Percentiles rank a stretch among this genome's conserved stretches.
phyloP scores from a whole-genome alignment of 1,139 yeast species.

The Geotrichum aggregatum region DNA sequence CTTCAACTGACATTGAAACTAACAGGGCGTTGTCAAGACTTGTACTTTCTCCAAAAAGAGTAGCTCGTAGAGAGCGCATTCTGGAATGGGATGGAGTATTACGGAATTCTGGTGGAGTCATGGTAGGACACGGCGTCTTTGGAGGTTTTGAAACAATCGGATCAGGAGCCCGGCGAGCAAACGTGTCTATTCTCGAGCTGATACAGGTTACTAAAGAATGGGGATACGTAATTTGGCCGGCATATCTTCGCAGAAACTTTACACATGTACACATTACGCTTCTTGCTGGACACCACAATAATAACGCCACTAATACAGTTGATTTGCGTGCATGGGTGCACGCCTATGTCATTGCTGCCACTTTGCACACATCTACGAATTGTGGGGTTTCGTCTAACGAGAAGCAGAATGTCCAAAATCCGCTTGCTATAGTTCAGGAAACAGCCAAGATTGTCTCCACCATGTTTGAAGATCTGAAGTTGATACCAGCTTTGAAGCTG shows the following conservation, averaged over 20 bases:
- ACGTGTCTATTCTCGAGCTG: constrained; percentile 22
- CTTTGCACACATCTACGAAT: background rate
- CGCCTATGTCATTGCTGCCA: constrained; percentile 32
- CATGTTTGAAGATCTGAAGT: constrained; percentile 29
- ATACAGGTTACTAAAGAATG: constrained; percentile 12
- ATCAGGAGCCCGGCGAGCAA: background rate
- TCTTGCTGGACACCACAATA: constrained; percentile 13
- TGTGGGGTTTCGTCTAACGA: background rate
- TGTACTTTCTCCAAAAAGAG: constrained; percentile 32
- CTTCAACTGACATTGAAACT: constrained; percentile 24
- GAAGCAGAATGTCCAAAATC: constrained; percentile 13
- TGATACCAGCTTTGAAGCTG: constrained; percentile 25
- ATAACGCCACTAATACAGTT: constrained; percentile 21
- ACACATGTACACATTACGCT: constrained; percentile 28
- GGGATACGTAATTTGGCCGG: constrained; percentile 29
- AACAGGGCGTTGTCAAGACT: constrained; percentile 29
- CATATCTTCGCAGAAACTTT: constrained; percentile 10
- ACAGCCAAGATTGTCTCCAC: constrained; percentile 26
- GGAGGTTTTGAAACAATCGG: constrained; percentile 24
- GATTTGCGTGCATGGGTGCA: constrained; percentile 37
- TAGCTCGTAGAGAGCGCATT: constrained; percentile 33
- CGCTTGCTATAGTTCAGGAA: constrained; percentile 27
- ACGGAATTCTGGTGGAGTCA: constrained; percentile 28
- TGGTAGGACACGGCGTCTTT: constrained; percentile 29
- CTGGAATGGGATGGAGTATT: constrained; percentile 35